These are phyloP conservation scores for Obba rivulosa DNA, from an alignment of 768 basidiomycete genomes.

Conservation along the genomic window DNA sequence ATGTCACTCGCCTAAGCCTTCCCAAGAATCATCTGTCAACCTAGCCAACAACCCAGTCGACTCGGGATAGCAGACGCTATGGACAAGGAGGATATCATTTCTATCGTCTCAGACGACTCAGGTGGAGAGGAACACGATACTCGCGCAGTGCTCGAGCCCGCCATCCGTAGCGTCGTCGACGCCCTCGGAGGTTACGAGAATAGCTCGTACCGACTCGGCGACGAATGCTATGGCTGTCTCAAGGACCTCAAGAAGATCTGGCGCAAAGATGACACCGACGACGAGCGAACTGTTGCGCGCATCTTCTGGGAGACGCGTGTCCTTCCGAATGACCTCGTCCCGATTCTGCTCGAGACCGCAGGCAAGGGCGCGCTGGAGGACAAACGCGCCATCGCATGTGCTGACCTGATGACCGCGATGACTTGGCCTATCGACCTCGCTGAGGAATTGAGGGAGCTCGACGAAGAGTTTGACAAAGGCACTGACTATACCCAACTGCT, in stretches of 20 bases:
- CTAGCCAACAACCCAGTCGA: too few relatives aligned
- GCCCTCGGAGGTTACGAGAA: slow-evolving; percentile 75
- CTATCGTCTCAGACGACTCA: slow-evolving; percentile 22
- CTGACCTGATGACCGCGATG: slow-evolving; percentile 92
- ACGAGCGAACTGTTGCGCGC: slow-evolving; percentile 91
- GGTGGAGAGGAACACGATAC: slow-evolving; percentile 32
- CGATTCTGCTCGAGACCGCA: slow-evolving; percentile 77
- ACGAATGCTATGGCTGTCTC: slow-evolving; percentile 77
- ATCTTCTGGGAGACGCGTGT: slow-evolving; percentile 89
- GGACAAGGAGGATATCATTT: slow-evolving; percentile 23
- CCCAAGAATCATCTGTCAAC: too few relatives aligned
- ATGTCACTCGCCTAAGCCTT: too few relatives aligned
- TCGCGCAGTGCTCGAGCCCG: slow-evolving; percentile 56
- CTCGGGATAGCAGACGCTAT: slow-evolving; percentile 6
- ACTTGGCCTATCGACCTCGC: slow-evolving; percentile 98
- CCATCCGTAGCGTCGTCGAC: slow-evolving; percentile 70
- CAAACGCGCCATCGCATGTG: slow-evolving; percentile 75
- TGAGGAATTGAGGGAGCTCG: slow-evolving; percentile 89
- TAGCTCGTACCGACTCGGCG: slow-evolving; percentile 67
- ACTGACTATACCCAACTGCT: slow-evolving; percentile 87
- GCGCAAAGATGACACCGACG: slow-evolving; percentile 95
- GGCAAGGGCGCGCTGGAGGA: slow-evolving; percentile 76
- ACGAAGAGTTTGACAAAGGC: slow-evolving; percentile 72
- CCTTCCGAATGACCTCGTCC: slow-evolving; percentile 80
- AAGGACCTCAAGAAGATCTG: slow-evolving; percentile 94